Evolutionary conservation across 352 stramenopile species (phyloP), one percentile per base, ranked within the genome.

Genomic region (Phytophthora citrophthora): DNA sequence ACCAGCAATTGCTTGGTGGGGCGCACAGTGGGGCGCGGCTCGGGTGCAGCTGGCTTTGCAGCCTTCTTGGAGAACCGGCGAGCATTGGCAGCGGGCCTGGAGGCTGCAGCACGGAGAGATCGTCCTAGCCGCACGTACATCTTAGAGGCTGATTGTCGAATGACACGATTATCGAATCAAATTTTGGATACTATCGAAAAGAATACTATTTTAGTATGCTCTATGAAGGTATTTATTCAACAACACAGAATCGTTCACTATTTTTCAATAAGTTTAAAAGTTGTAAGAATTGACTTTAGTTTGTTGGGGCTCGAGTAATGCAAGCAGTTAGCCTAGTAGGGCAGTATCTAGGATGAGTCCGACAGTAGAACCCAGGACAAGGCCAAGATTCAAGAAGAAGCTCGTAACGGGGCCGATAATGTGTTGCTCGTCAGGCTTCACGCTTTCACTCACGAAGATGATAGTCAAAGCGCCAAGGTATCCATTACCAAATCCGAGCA

Each of bases 321-420:
- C 39, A 8, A 26, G 24, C 18, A 53, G 15, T 32, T 76, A 70
- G n/a, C 61, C 72, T 27, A 88, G 50, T 2, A 93, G 68, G 36
- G 83, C 58, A 13, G 67, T 73, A 38, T 90, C 70, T n/a, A 94
- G 61, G 31, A 89, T 12, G n/a, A 94, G 61, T 0, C 82, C 81
- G 8, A 77, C 65, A 0, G 78, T 86, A 23, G 86, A 83, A 38
- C 86, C 86, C 4, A 94, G 51, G 13, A 94, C 86, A 39, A 94
- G 78, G 0, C 86, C 86, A 16, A 91, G 70, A 64, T 91, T 94
- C 9, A 94, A 62, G 64, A 91, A 93, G 61, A 94, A 94, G 57
- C 86, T 90, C 34, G 86, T 94, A 59, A 93, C 89, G 18, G 77
- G 76, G 5, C 86, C 83, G 5, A 82, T 85, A 5, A 93, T 51